Percentiles rank a stretch among this genome's conserved stretches.
Conservation (phyloP, 305 asterid species). For the Fraxinus albicans region DNA sequence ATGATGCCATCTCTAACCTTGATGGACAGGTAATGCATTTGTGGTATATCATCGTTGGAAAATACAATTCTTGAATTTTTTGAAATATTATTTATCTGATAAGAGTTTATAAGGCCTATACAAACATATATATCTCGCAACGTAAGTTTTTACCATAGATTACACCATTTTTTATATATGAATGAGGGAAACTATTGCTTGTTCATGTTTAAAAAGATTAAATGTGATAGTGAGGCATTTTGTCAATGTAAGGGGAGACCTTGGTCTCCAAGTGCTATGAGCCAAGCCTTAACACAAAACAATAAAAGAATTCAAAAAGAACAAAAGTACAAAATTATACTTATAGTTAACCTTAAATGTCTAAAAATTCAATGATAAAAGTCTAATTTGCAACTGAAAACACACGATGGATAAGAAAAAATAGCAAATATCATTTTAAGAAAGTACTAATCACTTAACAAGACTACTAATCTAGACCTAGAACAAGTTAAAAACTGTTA, state of each 20-base stretch:
- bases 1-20: conserved; percentile 78
- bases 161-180: background rate
- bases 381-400: background rate
- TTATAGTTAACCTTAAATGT: background rate
- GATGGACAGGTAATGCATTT: conserved; percentile 69
- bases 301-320: background rate
- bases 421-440: background rate
- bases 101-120: background rate
- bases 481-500: background rate
- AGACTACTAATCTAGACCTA: background rate
- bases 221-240: background rate
- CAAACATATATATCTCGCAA: background rate
- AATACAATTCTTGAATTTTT: background rate
- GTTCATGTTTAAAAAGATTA: background rate
- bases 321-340: background rate
- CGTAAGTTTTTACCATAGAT: background rate
- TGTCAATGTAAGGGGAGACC: background rate
- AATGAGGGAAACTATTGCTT: background rate
- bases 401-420: background rate
- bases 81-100: background rate
- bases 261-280: background rate
- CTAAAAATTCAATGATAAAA: background rate
- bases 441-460: background rate
- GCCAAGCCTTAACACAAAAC: background rate
- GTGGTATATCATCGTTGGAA: background rate